A percentile compares a stretch with the other conserved stretches of the same genome.
These are phyloP conservation scores for Corynespora cassiicola DNA, from an alignment of 2,329 filamentous ascomycete species.

Conservation along the genomic window DNA sequence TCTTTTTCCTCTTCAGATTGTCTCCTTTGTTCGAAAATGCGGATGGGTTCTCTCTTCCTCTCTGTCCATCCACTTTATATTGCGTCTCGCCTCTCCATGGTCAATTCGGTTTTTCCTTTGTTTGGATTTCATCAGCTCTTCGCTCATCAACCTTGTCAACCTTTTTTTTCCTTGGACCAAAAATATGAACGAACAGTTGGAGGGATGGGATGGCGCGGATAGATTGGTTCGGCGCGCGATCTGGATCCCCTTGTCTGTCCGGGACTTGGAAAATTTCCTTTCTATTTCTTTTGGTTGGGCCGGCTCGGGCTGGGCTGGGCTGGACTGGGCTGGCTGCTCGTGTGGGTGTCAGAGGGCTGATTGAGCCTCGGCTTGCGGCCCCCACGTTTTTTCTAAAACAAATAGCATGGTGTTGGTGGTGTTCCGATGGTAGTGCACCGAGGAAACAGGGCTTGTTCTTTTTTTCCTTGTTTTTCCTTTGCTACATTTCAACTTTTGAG, in stretches of 20 bases:
- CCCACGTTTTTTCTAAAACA: too few species aligned
- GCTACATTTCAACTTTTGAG: not conserved
- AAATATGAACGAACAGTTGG: too few species aligned
- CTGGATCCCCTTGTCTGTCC: not conserved
- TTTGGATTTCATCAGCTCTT: constrained; percentile 1
- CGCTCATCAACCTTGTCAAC: constrained; percentile 2
- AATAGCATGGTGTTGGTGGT: constrained; percentile 47
- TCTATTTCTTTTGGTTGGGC: constrained; percentile 14
- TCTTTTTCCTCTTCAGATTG: too few species aligned
- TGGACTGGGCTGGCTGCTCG: too few species aligned
- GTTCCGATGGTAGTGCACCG: constrained; percentile 43
- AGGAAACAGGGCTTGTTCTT: constrained; percentile 27
- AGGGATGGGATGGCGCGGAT: too few species aligned
- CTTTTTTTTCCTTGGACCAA: constrained; percentile 15
- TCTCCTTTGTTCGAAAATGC: too few species aligned
- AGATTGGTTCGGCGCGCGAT: constrained; percentile 10
- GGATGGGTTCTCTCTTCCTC: too few species aligned
- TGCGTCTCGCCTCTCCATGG: constrained; percentile 4
- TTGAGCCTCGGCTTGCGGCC: too few species aligned
- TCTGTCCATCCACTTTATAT: constrained; percentile 1
- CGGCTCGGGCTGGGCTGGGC: too few species aligned
- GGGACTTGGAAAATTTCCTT: constrained; percentile 11
- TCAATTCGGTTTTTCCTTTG: not conserved
- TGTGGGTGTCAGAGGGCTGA: too few species aligned
- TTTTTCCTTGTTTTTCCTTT: not conserved